Percentiles rank a stretch among this genome's conserved stretches.
These are phyloP conservation scores for Carex pumila DNA, from an alignment of 176 grass and related monocot genomes.

Conservation along the genomic window DNA sequence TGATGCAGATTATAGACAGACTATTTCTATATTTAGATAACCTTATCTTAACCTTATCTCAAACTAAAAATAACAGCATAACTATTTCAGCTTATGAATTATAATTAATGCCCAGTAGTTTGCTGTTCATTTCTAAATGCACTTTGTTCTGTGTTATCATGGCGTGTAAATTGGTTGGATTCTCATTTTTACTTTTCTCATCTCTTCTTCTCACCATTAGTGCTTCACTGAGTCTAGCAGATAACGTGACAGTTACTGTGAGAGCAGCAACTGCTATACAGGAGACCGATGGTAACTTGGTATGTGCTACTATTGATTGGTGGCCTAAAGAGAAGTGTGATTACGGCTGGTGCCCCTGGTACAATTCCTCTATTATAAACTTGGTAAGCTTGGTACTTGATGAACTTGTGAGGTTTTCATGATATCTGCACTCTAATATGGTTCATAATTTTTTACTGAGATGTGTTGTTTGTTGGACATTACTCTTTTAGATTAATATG, in stretches of 20 bases:
- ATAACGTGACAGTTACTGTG: constrained; percentile 26
- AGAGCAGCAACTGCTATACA: constrained; percentile 26
- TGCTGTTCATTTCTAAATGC: neutral
- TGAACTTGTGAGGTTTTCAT: neutral
- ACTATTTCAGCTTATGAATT: neutral
- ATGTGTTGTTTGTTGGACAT: neutral
- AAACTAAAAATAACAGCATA: neutral
- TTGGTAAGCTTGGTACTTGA: constrained; percentile 26
- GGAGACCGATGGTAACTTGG: constrained; percentile 33
- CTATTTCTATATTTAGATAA: constrained; percentile 7
- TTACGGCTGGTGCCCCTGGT: constrained; percentile 41
- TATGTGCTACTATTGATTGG: constrained; percentile 58
- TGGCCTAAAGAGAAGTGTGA: constrained; percentile 62
- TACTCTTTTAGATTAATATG: neutral
- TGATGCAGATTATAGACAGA: neutral
- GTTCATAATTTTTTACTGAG: neutral
- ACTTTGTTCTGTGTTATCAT: neutral
- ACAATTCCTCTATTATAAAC: constrained; percentile 46
- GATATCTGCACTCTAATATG: neutral
- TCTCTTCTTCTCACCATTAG: neutral
- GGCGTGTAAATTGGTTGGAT: neutral
- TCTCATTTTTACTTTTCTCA: neutral
- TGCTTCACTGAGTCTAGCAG: neutral
- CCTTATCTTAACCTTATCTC: constrained; percentile 10
- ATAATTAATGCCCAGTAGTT: neutral